Percentiles rank a stretch among this genome's conserved stretches.
These are phyloP conservation scores for Bipolaris sorokiniana DNA, from an alignment of 2,329 filamentous ascomycete genomes.

Conservation along the genomic window DNA sequence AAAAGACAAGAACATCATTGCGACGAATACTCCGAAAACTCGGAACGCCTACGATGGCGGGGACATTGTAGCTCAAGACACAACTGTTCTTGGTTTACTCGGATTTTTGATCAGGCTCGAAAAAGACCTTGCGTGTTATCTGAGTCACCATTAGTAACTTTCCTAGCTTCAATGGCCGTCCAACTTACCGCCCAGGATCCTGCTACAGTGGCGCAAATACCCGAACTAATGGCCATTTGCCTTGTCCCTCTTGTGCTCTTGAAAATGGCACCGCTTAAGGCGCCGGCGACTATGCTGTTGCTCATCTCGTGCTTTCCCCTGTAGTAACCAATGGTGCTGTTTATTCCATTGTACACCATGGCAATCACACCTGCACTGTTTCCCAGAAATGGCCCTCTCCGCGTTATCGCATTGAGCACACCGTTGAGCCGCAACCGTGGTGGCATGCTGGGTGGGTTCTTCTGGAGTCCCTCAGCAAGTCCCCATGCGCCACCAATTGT, in stretches of 20 bases:
- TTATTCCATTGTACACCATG: constrained; percentile 87
- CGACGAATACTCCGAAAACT: neutral
- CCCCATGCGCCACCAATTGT: constrained; percentile 90
- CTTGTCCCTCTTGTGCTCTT: constrained; percentile 90
- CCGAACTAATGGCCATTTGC: constrained; percentile 94
- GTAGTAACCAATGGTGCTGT: constrained; percentile 50
- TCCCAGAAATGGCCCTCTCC: constrained; percentile 90
- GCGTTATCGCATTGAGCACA: constrained; percentile 90
- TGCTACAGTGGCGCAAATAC: constrained; percentile 84
- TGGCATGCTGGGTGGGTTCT: constrained; percentile 71
- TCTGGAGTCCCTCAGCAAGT: constrained; percentile 83
- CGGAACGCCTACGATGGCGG: neutral
- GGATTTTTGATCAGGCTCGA: constrained; percentile 27
- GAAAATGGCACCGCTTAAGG: constrained; percentile 89
- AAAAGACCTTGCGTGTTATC: constrained; percentile 39
- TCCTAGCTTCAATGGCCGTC: neutral
- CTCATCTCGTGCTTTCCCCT: constrained; percentile 68
- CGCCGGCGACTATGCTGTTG: constrained; percentile 87
- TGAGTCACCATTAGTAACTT: constrained; percentile 2
- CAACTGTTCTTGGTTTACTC: constrained; percentile 5
- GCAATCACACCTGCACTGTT: constrained; percentile 96
- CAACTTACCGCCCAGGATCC: constrained; percentile 80
- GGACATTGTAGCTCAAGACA: constrained; percentile 7
- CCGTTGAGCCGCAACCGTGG: constrained; percentile 94
- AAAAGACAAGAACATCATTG: constrained; percentile 12